These are phyloP conservation scores for Dendryphion nanum DNA, from an alignment of 2,329 filamentous ascomycete genomes.

Conservation along the genomic window DNA sequence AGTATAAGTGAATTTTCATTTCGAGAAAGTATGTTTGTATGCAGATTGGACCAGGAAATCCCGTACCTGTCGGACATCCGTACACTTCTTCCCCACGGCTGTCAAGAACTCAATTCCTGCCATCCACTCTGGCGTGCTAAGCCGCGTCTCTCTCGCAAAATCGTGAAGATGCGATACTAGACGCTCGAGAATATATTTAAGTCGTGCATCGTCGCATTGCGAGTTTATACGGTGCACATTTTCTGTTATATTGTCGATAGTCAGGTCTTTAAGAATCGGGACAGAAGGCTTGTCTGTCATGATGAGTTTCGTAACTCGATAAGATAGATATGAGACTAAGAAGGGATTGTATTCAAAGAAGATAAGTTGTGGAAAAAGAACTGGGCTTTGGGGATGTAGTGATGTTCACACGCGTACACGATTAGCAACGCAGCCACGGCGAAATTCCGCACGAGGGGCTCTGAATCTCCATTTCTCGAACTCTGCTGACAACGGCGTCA, in stretches of 20 bases:
- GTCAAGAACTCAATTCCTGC: constrained; percentile 69
- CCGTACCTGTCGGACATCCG: constrained; percentile 66
- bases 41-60: background rate
- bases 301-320: no score
- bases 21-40: background rate
- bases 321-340: no score
- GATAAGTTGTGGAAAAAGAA: no score
- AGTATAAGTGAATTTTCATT: no score
- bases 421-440: no score
- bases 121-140: constrained; percentile 79
- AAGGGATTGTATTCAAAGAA: no score
- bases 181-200: constrained; percentile 70
- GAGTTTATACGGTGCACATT: constrained; percentile 76
- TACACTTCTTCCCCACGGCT: constrained; percentile 69
- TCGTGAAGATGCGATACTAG: constrained; percentile 78
- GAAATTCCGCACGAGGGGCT: no score
- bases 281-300: no score
- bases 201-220: constrained; percentile 61
- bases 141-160: constrained; percentile 74
- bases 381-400: no score
- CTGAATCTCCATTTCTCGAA: no score
- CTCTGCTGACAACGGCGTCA: no score
- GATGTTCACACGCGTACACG: no score
- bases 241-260: constrained; percentile 76
- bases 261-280: constrained; percentile 66